Evolutionary conservation across 768 basidiomycete genomes (phyloP).

Genomic region (Boletus vinaceobasis): DNA sequence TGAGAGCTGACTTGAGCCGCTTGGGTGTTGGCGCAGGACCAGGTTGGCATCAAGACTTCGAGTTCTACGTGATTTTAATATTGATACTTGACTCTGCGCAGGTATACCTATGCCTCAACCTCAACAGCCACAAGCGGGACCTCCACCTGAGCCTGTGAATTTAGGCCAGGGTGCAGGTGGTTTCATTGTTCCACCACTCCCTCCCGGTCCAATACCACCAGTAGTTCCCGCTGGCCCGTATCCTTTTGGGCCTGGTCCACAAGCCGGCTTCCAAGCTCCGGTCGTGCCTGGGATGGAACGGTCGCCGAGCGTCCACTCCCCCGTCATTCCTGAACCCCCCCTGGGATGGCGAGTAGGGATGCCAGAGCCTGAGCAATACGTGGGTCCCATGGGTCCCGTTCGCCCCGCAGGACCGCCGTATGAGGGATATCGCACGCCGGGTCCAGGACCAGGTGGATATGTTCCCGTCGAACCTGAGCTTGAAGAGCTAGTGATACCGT

Average conservation of each 20-base stretch:
- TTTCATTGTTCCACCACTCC: conserved; percentile 25
- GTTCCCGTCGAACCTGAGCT: conserved; percentile 1
- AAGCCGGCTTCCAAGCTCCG: conserved; percentile 11
- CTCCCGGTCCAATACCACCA: conserved; percentile 16
- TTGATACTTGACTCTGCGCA: conserved; percentile 5
- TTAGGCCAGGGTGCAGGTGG: conserved; percentile 8
- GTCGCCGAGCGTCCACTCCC: conserved; percentile 6
- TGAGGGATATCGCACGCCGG: conserved; percentile 1
- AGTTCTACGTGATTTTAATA: not conserved
- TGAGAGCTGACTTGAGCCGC: conserved; percentile 44
- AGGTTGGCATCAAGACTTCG: conserved; percentile 27
- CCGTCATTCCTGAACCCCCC: conserved; percentile 27
- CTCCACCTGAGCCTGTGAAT: not conserved
- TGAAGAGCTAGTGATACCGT: conserved; percentile 24
- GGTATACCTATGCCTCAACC: conserved; percentile 28
- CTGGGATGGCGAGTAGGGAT: conserved; percentile 12
- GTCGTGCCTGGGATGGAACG: conserved; percentile 20
- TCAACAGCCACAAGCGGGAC: conserved; percentile 13
- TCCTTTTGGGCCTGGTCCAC: conserved; percentile 24
- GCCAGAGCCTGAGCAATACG: conserved; percentile 22
- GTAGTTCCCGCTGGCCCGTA: conserved; percentile 15
- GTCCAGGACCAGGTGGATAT: conserved; percentile 9
- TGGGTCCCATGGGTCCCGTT: conserved; percentile 26
- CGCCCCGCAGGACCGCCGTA: conserved; percentile 35
- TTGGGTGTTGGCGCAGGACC: conserved; percentile 41